These are phyloP conservation scores for Dothideomycetes sp. DNA, from an alignment of 2,329 filamentous ascomycete species.

Conservation along the genomic window DNA sequence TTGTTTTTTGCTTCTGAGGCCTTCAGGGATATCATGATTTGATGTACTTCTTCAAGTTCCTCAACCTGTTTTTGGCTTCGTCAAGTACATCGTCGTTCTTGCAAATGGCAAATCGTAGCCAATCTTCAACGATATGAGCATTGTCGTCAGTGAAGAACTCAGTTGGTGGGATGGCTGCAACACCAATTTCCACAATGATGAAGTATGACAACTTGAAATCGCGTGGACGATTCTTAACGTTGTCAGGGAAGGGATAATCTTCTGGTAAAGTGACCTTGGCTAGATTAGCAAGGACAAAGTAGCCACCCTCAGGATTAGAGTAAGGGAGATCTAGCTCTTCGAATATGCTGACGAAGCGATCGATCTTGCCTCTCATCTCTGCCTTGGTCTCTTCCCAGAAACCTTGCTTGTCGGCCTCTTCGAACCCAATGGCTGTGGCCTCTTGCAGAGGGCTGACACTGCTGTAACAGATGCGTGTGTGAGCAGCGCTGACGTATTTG, in stretches of 20 bases:
- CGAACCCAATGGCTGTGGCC: constrained; percentile 86
- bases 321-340: constrained; percentile 49
- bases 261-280: constrained; percentile 73
- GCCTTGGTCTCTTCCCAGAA: constrained; percentile 80
- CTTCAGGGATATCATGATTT: constrained; percentile 5
- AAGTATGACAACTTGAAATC: constrained; percentile 97
- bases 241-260: constrained; percentile 78
- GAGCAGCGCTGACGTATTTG: constrained; percentile 82
- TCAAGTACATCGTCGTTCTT: constrained; percentile 74
- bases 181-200: constrained; percentile 88
- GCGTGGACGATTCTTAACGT: constrained; percentile 75
- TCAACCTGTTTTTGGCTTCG: constrained; percentile 40
- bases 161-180: constrained; percentile 90
- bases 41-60: constrained; percentile 43
- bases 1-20: no score
- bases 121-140: constrained; percentile 79
- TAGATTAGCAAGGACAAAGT: constrained; percentile 95
- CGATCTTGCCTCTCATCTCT: constrained; percentile 86
- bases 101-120: constrained; percentile 90
- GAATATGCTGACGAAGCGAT: constrained; percentile 65
- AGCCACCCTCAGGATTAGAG: constrained; percentile 89
- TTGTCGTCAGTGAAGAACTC: constrained; percentile 91
- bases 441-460: constrained; percentile 91
- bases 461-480: constrained; percentile 93
- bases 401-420: constrained; percentile 70